Base-by-base conservation (phyloP, 768 basidiomycete genomes). In the Hygrocybe coccinea region DNA sequence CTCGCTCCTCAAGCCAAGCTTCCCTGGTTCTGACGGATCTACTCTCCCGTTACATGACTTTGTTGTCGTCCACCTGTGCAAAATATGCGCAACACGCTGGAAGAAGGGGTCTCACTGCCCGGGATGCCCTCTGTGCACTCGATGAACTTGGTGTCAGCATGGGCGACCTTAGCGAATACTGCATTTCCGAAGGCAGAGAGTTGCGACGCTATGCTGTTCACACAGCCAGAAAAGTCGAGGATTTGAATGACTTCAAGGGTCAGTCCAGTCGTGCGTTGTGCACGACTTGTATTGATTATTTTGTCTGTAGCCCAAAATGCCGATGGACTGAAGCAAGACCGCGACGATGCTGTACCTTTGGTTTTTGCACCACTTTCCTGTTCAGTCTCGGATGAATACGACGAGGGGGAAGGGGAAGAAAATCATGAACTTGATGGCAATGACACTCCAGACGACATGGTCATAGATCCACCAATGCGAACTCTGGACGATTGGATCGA, bases 41-140 rank as follows among this genome's bases (percentile, higher is more conserved):
- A 59, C 79, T 92, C 60, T 77, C 86, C 36, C 84, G 87, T 54
- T 92, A 91, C 68, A 73, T 91, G 55, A 61, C 79, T 9, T 74
- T 91, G 22, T 74, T 91, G 17, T 73, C 86, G 1, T 73, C 80
- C 1, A 82, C 87, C 6, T 85, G 84, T 63, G 84, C 84, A 19
- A 82, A 81, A 64, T 88, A 87, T 63, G 84, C 89, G 1, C 79
- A 86, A 56, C 87, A 89, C 62, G 79, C 88, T 1, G 89, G 87
- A n/a, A 71, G 91, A 47, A 75, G 77, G 2, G 71, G 70, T 21
- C 65, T 89, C 17, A 79, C 79, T 14, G 70, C 78, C 0, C 72
- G 75, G 52, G 91, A 93, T 68, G 82, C 83, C 5, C 62, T 84
- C 2, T 74, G 74, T 11, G 88, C 86, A 9, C 73, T 93, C 25